Evolutionary conservation across 257 asterid species (phyloP).

Genomic region (Nicotiana noctiflora): DNA sequence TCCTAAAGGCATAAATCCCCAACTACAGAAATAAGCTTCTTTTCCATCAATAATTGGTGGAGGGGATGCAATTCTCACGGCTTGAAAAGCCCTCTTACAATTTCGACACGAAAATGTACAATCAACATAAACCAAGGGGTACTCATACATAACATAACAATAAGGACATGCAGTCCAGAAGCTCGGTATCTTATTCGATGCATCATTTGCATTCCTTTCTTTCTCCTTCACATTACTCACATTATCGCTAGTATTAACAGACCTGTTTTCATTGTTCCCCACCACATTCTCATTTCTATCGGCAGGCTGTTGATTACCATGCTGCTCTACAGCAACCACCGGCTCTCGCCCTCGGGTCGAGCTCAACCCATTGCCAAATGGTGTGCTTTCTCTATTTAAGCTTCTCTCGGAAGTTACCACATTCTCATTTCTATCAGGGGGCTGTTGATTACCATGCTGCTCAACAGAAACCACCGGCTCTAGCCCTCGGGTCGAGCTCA

Average conservation of each 20-base stretch:
- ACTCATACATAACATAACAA: conserved; percentile 78
- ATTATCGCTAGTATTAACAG: conserved; percentile 19
- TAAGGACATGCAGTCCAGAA: conserved; percentile 84
- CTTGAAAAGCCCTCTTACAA: conserved; percentile 79
- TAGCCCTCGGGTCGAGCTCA: conserved; percentile 2
- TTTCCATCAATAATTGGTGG: conserved; percentile 61
- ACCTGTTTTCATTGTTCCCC: conserved; percentile 21
- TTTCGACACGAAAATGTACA: conserved; percentile 67
- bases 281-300: conserved; percentile 13
- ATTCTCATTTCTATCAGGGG: conserved; percentile 11
- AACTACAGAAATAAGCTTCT: conserved; percentile 59
- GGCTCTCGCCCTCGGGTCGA: conserved; percentile 4
- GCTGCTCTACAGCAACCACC: conserved; percentile 11
- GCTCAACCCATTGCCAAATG: background rate
- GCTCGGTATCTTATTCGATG: conserved; percentile 15
- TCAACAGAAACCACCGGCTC: conserved; percentile 12
- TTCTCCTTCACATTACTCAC: conserved; percentile 17
- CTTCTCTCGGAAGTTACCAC: background rate
- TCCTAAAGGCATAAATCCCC: conserved; percentile 72
- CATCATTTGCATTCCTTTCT: conserved; percentile 29
- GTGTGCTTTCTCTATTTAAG: background rate
- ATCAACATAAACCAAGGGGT: conserved; percentile 50
- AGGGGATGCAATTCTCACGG: conserved; percentile 54
- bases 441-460: conserved; percentile 14
- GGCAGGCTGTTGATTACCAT: conserved; percentile 9